Evolutionary conservation across 208 protist species (phyloP).

Genomic region (Leishmania major): DNA sequence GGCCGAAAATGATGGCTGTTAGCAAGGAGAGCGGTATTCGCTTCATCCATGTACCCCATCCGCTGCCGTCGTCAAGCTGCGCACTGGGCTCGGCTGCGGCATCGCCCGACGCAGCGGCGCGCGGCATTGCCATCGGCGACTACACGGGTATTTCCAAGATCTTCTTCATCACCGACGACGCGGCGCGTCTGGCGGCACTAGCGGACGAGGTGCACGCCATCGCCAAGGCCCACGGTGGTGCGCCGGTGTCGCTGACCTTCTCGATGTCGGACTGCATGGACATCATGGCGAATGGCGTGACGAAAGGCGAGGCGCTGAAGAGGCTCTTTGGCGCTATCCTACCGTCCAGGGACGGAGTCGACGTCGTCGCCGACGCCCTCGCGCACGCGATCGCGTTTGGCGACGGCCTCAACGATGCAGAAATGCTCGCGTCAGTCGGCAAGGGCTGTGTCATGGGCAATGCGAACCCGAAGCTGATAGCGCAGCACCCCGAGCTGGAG

Average conservation of each 20-base stretch:
- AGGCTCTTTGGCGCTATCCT: conserved; percentile 30
- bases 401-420: conserved; percentile 59
- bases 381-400: conserved; percentile 56
- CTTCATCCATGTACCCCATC: conserved; percentile 23
- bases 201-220: conserved; percentile 26
- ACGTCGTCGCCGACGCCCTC: conserved; percentile 25
- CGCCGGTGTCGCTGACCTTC: conserved; percentile 29
- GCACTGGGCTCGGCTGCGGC: neutral
- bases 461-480: conserved; percentile 40
- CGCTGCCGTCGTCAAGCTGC: conserved; percentile 5
- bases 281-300: conserved; percentile 37
- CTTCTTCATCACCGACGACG: conserved; percentile 42
- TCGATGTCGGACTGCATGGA: conserved; percentile 48
- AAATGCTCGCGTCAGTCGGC: conserved; percentile 45
- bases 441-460: conserved; percentile 67
- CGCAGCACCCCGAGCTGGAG: conserved; percentile 40
- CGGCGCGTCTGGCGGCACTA: conserved; percentile 8
- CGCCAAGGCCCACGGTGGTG: conserved; percentile 1
- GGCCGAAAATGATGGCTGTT: conserved; percentile 41
- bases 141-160: conserved; percentile 51
- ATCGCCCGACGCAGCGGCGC: neutral
- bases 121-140: conserved; percentile 24
- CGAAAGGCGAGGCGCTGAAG: conserved; percentile 35
- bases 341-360: conserved; percentile 4
- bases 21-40: conserved; percentile 43